Evolutionary conservation across 202 grass and related monocot species (phyloP).

Genomic region (Dendrocalamus latiflorus): DNA sequence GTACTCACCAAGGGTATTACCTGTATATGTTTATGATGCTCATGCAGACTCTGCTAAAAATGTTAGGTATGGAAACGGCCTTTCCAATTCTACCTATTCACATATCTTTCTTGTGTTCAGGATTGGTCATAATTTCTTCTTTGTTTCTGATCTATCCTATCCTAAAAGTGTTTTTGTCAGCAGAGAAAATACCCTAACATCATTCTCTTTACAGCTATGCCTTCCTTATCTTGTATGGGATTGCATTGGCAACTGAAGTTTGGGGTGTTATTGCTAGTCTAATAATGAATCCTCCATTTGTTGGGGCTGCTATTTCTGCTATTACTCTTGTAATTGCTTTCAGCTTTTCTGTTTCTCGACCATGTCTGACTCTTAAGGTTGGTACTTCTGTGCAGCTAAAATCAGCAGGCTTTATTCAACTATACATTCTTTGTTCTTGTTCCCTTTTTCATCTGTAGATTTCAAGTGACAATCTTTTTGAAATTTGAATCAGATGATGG

Average conservation of each 20-base stretch:
- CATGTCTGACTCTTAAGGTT: constrained; percentile 89
- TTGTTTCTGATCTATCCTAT: constrained; percentile 25
- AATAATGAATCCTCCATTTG: constrained; percentile 84
- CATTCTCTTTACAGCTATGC: constrained; percentile 61
- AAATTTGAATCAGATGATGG: constrained; percentile 81
- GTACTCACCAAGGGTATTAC: constrained; percentile 94
- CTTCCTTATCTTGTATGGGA: constrained; percentile 89
- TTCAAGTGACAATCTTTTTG: constrained; percentile 16
- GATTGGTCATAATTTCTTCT: constrained; percentile 11
- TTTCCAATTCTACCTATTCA: constrained; percentile 3
- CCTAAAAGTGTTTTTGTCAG: constrained; percentile 23
- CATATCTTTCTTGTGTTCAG: not conserved
- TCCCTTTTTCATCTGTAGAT: constrained; percentile 16
- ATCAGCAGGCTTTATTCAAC: constrained; percentile 2
- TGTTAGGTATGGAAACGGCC: constrained; percentile 62
- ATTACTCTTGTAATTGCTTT: constrained; percentile 93
- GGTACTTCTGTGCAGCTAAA: constrained; percentile 23
- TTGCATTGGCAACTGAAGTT: constrained; percentile 89
- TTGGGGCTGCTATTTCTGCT: constrained; percentile 82
- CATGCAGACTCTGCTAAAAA: constrained; percentile 99
- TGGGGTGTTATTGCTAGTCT: constrained; percentile 97
- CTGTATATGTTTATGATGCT: constrained; percentile 99
- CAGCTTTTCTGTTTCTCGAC: constrained; percentile 93
- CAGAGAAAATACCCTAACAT: constrained; percentile 28
- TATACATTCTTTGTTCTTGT: constrained; percentile 4